These are phyloP conservation scores for Exobasidium rhododendri DNA, from an alignment of 1,284 basidiomycete genomes.

Conservation along the genomic window DNA sequence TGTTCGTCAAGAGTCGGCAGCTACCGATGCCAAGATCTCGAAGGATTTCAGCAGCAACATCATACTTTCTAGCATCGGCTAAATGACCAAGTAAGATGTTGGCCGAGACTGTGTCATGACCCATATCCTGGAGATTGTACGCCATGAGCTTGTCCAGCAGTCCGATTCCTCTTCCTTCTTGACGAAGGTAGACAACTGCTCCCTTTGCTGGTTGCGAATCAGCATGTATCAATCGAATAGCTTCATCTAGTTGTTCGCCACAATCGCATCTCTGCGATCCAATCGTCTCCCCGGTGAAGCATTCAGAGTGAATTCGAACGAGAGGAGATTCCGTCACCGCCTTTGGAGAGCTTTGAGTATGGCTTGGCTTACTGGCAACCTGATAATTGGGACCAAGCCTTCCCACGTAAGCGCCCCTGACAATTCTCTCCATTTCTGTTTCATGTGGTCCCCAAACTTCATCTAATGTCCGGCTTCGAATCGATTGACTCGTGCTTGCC, in stretches of 20 bases:
- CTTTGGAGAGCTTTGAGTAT: constrained; percentile 1
- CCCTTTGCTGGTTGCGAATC: constrained; percentile 58
- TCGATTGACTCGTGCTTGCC: constrained; percentile 48
- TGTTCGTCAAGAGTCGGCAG: constrained; percentile 82
- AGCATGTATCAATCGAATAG: constrained; percentile 78
- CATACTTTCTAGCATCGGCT: constrained; percentile 91
- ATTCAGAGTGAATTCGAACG: constrained; percentile 94
- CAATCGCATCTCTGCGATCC: constrained; percentile 99
- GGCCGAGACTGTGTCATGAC: constrained; percentile 95
- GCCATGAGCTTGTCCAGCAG: constrained; percentile 92
- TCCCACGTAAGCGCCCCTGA: constrained; percentile 89
- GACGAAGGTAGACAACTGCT: constrained; percentile 92
- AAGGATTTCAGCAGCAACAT: constrained; percentile 83
- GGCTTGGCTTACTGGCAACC: constrained; percentile 49
- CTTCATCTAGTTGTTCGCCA: constrained; percentile 96
- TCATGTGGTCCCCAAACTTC: constrained; percentile 80
- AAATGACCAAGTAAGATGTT: constrained; percentile 92
- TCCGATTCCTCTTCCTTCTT: constrained; percentile 98
- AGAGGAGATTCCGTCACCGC: constrained; percentile 64
- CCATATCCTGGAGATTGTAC: constrained; percentile 96
- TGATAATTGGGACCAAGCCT: constrained; percentile 67
- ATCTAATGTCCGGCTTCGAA: constrained; percentile 80
- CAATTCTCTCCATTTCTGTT: constrained; percentile 88
- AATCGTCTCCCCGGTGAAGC: constrained; percentile 96
- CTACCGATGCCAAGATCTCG: constrained; percentile 76